These are phyloP conservation scores for Acacia pycnantha DNA, from an alignment of 331 rosid species.

Conservation along the genomic window DNA sequence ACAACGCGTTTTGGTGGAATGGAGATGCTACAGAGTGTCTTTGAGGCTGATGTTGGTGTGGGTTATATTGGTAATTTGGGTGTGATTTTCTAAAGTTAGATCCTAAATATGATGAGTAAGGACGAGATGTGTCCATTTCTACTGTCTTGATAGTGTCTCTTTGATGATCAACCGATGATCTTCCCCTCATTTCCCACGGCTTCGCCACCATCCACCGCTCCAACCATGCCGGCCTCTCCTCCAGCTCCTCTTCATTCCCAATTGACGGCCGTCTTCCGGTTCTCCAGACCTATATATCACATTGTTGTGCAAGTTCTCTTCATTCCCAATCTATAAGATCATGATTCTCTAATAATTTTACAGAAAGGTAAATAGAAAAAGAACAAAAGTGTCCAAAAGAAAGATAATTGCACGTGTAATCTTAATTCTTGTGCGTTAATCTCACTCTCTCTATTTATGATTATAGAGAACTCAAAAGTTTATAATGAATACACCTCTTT, in stretches of 20 bases:
- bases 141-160: constrained; percentile 77
- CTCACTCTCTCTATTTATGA: background rate
- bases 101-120: constrained; percentile 63
- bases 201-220: constrained; percentile 80
- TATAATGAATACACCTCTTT: background rate
- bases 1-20: constrained; percentile 44
- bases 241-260: constrained; percentile 79
- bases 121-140: constrained; percentile 85
- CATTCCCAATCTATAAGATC: background rate
- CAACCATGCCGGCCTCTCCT: constrained; percentile 71
- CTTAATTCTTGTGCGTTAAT: background rate
- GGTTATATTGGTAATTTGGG: constrained; percentile 61
- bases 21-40: constrained; percentile 70
- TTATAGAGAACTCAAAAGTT: background rate
- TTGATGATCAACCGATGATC: constrained; percentile 86
- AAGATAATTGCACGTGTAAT: background rate
- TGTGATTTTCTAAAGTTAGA: constrained; percentile 65
- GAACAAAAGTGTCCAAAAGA: background rate
- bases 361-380: background rate
- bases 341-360: too few species aligned
- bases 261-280: constrained; percentile 65
- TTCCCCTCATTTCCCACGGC: constrained; percentile 80
- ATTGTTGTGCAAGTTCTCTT: background rate
- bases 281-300: constrained; percentile 51
- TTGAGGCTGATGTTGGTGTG: constrained; percentile 61